Base-by-base conservation (phyloP, 2,329 filamentous ascomycete genomes). In the Alternaria postmessia region DNA sequence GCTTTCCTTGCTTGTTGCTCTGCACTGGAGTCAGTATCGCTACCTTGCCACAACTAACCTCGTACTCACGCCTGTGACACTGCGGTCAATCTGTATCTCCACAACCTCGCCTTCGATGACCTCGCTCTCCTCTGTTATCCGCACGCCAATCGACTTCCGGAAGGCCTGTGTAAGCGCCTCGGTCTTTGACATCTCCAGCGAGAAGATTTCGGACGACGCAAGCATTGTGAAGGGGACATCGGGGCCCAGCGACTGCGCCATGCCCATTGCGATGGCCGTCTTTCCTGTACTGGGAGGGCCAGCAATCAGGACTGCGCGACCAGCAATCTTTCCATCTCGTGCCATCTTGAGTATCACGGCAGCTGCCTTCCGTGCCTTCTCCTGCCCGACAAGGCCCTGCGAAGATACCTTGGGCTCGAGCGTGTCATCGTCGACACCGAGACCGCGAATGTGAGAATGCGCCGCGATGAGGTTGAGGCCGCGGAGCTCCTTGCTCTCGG, bases 81-180 rank as follows among this genome's bases (percentile, higher is more conserved):
- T 97, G 69, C 95, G 88, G 80, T 99, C 95, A 59, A 97, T 97
- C 81, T 98, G 94, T 63, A 99, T 98, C 81, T 99, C 94, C 24
- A 99, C 94, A 1, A 99, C 95, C 80, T 99, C 95, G 72, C 95
- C 95, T 83, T 99, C 95, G 81, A 99, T 99, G 69, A 99, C 96
- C 79, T 99, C 95, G 74, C 93, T 97, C 83, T 99, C 95, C 79
- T 99, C 95, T 80, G 97, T 97, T 83, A 99, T 99, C 65, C 95
- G 88, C 61, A 99, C 95, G 54, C 94, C 95, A 72, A 99, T 99
- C 41, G 93, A 97, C 80, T 97, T 98, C 74, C 95, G 90, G 84
- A 99, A 98, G n/a, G 95, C 94, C 80, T 99, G 95, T 55, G 94
- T 97, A 36, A 99, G 88, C 51, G 95, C 94, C 81, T 99, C 95